Conservation (phyloP, 352 stramenopile genomes). For the Pseudoperonospora humuli region DNA sequence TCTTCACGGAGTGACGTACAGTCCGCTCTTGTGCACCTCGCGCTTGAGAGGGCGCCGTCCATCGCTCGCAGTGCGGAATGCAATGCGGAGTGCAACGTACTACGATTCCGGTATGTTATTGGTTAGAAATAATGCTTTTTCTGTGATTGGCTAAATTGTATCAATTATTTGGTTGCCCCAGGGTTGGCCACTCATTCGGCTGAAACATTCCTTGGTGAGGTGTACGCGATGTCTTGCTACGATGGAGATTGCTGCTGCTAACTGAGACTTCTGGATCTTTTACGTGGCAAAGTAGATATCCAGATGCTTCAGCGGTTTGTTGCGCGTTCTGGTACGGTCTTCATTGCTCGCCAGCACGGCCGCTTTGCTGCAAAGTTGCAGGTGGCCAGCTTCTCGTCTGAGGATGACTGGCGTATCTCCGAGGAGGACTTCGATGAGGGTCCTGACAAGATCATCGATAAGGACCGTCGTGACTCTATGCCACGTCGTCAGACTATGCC, state of each 20-base stretch:
- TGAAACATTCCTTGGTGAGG: conserved; percentile 12
- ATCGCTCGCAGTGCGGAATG: not conserved
- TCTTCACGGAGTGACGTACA: conserved; percentile 63
- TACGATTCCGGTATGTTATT: too few relatives aligned
- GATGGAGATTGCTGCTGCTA: not conserved
- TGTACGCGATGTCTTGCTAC: too few relatives aligned
- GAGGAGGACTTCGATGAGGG: conserved; percentile 63
- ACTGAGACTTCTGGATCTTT: not conserved
- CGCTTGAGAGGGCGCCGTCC: not conserved
- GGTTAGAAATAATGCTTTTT: too few relatives aligned
- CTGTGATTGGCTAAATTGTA: too few relatives aligned
- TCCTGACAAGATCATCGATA: conserved; percentile 61
- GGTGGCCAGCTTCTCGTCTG: conserved; percentile 36
- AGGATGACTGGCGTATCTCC: conserved; percentile 39
- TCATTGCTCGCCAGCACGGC: conserved; percentile 22
- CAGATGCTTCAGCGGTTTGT: conserved; percentile 63
- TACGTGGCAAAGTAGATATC: conserved; percentile 1
- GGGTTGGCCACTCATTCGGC: conserved; percentile 31
- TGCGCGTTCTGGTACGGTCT: conserved; percentile 26
- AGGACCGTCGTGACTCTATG: conserved; percentile 45
- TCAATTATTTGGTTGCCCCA: conserved; percentile 8
- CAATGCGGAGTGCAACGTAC: too few relatives aligned
- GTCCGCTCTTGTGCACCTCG: conserved; percentile 40
- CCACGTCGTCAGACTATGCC: conserved; percentile 67
- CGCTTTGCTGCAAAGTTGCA: conserved; percentile 26